Percentiles rank a stretch among this genome's conserved stretches.
These are phyloP conservation scores for Penicillium sp. DNA, from an alignment of 2,329 filamentous ascomycete genomes.

Conservation along the genomic window DNA sequence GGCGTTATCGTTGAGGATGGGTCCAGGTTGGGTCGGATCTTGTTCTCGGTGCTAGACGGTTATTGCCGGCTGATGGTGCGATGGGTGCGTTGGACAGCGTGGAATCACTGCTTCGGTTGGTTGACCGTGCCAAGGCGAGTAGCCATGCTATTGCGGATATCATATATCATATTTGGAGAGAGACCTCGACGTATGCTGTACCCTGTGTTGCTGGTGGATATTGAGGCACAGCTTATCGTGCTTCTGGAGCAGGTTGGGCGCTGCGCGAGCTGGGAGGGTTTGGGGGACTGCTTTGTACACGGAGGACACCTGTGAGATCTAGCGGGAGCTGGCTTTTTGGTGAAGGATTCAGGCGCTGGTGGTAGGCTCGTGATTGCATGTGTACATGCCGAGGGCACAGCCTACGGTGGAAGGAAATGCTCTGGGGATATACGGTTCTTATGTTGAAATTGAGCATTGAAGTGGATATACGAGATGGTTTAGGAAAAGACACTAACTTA, in stretches of 20 bases:
- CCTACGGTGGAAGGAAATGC: not conserved
- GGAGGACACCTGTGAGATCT: not conserved
- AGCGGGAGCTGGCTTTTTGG: not conserved
- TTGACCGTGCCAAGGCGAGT: no score
- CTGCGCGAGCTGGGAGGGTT: not conserved
- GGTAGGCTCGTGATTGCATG: not conserved
- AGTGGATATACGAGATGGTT: not conserved
- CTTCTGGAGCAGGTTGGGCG: not conserved
- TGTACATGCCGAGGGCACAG: slow-evolving; percentile 5
- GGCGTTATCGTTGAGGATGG: no score
- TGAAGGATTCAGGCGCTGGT: not conserved
- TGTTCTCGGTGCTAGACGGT: no score
- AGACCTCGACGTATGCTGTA: no score
- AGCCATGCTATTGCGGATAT: no score
- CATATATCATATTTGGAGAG: no score
- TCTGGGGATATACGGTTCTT: not conserved
- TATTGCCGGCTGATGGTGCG: no score
- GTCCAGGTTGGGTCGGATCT: no score
- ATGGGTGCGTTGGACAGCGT: no score
- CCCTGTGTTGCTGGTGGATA: no score
- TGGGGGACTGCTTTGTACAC: not conserved
- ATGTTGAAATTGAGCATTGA: not conserved
- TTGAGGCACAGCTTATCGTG: no score
- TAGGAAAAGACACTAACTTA: slow-evolving; percentile 1
- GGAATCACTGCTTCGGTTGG: no score